Evolutionary conservation across 345 rosid genomes (phyloP).

Genomic region (Psidium guajava): DNA sequence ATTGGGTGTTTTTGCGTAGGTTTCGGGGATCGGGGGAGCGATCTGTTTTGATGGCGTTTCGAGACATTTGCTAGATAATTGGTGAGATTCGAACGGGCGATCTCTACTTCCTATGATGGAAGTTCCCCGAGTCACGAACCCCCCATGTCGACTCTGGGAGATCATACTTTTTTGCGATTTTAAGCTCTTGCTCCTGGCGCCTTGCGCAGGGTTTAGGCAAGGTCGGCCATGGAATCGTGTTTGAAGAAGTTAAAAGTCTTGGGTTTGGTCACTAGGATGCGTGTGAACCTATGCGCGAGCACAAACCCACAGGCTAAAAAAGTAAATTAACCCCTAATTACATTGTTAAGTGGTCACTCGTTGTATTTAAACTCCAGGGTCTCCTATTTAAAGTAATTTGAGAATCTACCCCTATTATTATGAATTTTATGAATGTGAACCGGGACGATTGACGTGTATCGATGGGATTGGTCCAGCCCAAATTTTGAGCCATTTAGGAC

Average conservation of each 20-base stretch:
- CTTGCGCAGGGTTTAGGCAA: not conserved
- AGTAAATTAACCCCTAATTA: not conserved
- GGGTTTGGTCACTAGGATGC: not conserved
- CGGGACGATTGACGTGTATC: not conserved
- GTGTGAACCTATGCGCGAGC: not conserved
- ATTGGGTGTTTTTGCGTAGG: not conserved
- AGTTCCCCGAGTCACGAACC: not conserved
- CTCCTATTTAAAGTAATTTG: not conserved
- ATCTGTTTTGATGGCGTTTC: fast-evolving
- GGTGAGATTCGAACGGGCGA: not conserved
- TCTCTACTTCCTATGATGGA: not conserved
- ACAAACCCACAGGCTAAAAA: not conserved
- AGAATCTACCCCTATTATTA: not conserved
- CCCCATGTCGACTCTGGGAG: not conserved
- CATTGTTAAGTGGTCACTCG: not conserved
- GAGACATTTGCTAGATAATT: fast-evolving
- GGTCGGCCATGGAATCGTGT: not conserved
- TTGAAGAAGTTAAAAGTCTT: not conserved
- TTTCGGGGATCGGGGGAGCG: fast-evolving
- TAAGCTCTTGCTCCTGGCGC: not conserved
- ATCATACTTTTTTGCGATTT: not conserved
- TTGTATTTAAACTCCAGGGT: not conserved
- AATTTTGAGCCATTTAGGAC: not conserved
- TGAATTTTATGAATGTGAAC: not conserved
- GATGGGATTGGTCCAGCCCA: not conserved